Percentiles rank a stretch among this genome's conserved stretches.
These are phyloP conservation scores for Phytophthora fragariaefolia DNA, from an alignment of 352 stramenopile species.

Conservation along the genomic window DNA sequence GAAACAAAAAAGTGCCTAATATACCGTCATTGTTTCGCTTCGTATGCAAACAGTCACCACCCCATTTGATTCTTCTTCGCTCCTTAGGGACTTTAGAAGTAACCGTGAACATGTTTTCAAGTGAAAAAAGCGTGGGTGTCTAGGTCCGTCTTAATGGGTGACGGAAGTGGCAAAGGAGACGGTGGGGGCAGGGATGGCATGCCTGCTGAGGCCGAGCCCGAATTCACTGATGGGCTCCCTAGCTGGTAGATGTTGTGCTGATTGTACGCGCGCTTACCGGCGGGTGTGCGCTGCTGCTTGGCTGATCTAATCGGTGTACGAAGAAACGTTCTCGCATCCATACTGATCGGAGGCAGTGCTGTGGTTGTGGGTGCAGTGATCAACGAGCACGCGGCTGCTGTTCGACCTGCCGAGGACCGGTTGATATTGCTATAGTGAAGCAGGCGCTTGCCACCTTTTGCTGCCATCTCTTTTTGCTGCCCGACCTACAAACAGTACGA, in stretches of 20 bases:
- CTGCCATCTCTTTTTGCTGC: conserved; percentile 77
- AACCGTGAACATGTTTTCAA: conserved; percentile 32
- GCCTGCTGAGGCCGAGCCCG: conserved; percentile 9
- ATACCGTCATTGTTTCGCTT: conserved; percentile 28
- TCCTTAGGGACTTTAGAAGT: not conserved
- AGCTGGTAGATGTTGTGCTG: conserved; percentile 34
- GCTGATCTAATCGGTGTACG: conserved; percentile 33
- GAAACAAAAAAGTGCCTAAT: conserved; percentile 19
- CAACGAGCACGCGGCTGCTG: conserved; percentile 24
- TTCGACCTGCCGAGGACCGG: conserved; percentile 20
- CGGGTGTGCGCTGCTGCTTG: conserved; percentile 34
- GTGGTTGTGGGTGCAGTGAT: conserved; percentile 27
- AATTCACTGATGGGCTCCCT: conserved; percentile 22
- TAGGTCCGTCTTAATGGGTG: conserved; percentile 86
- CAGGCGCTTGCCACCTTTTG: conserved; percentile 49
- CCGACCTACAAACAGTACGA: conserved; percentile 44
- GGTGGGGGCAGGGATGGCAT: conserved; percentile 36
- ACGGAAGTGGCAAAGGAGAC: conserved; percentile 70
- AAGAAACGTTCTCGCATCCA: conserved; percentile 38
- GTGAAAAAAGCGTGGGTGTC: conserved; percentile 89
- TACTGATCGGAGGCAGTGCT: conserved; percentile 41
- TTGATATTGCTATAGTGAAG: conserved; percentile 39
- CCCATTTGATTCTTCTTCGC: not conserved
- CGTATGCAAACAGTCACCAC: conserved; percentile 18
- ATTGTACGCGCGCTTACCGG: conserved; percentile 30